Evolutionary conservation across 176 grass and related monocot genomes (phyloP).

Genomic region (Panicum miliaceum): DNA sequence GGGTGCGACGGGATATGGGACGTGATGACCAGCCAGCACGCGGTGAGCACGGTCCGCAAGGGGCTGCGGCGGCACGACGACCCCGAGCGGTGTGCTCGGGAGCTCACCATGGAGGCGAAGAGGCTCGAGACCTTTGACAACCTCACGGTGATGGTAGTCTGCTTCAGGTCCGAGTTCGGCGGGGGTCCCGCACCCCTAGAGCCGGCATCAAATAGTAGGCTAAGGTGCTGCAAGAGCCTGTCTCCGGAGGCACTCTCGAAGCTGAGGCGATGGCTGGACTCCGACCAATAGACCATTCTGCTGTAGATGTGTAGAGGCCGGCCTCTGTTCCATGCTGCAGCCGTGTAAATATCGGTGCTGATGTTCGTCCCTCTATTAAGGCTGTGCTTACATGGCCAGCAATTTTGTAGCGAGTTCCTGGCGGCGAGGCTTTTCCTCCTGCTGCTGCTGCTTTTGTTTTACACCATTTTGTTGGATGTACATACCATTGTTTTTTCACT

Average conservation of each 20-base stretch:
- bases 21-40: constrained; percentile 72
- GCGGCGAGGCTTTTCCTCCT: background rate
- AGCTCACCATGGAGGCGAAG: constrained; percentile 68
- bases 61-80: constrained; percentile 65
- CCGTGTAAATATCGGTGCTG: constrained; percentile 33
- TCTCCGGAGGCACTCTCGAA: constrained; percentile 71
- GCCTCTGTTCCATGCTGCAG: background rate
- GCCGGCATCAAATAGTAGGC: constrained; percentile 17
- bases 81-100: constrained; percentile 68
- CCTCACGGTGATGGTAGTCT: constrained; percentile 72
- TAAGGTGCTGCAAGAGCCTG: constrained; percentile 68
- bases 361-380: background rate
- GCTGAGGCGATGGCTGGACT: constrained; percentile 64
- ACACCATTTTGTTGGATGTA: constrained; percentile 19
- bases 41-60: constrained; percentile 59
- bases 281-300: constrained; percentile 34
- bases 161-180: constrained; percentile 49
- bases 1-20: constrained; percentile 87
- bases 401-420: constrained; percentile 58
- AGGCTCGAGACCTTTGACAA: constrained; percentile 75
- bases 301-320: background rate
- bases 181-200: constrained; percentile 10
- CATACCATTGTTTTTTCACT: constrained; percentile 28
- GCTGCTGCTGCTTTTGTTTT: background rate
- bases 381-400: constrained; percentile 35